These are phyloP conservation scores for Xylaria longipes DNA, from an alignment of 495 filamentous ascomycete species.

Conservation along the genomic window DNA sequence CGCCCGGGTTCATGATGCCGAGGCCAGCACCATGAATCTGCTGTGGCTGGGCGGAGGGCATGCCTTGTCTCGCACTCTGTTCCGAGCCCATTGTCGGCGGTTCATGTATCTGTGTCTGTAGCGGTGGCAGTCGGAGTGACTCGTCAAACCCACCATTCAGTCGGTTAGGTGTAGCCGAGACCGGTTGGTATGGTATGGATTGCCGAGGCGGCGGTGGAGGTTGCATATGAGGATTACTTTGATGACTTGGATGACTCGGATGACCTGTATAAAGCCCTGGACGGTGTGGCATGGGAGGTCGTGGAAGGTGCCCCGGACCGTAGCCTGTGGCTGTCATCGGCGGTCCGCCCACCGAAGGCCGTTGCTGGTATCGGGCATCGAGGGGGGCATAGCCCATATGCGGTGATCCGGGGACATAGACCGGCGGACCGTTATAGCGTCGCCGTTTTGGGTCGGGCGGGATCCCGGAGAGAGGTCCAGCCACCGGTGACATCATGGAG, in stretches of 20 bases:
- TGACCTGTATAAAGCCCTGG: constrained; percentile 11
- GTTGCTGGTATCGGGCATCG: constrained; percentile 33
- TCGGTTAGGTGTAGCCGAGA: constrained; percentile 28
- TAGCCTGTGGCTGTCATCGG: constrained; percentile 34
- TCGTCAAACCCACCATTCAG: constrained; percentile 44
- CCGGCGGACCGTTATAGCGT: constrained; percentile 49
- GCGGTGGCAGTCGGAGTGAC: constrained; percentile 62
- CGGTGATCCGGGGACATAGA: constrained; percentile 37
- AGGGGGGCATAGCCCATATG: constrained; percentile 34
- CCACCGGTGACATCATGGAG: constrained; percentile 43
- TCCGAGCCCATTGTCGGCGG: constrained; percentile 32
- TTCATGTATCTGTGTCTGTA: constrained; percentile 54
- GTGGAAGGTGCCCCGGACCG: constrained; percentile 31
- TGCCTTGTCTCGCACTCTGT: constrained; percentile 21
- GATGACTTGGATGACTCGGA: constrained; percentile 22
- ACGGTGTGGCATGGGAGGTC: constrained; percentile 34
- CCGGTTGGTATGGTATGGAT: constrained; percentile 29
- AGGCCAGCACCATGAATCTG: constrained; percentile 24
- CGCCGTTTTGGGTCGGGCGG: constrained; percentile 65
- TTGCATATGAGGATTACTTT: constrained; percentile 38
- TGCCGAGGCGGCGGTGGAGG: constrained; percentile 38
- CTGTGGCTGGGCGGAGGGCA: constrained; percentile 11
- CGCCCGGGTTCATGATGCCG: constrained; percentile 30
- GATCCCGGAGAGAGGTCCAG: constrained; percentile 15
- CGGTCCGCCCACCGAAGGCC: constrained; percentile 30